A percentile compares a stretch with the other conserved stretches of the same genome.
These are phyloP conservation scores for Solanum peruvianum DNA, from an alignment of 257 asterid species.

Conservation along the genomic window DNA sequence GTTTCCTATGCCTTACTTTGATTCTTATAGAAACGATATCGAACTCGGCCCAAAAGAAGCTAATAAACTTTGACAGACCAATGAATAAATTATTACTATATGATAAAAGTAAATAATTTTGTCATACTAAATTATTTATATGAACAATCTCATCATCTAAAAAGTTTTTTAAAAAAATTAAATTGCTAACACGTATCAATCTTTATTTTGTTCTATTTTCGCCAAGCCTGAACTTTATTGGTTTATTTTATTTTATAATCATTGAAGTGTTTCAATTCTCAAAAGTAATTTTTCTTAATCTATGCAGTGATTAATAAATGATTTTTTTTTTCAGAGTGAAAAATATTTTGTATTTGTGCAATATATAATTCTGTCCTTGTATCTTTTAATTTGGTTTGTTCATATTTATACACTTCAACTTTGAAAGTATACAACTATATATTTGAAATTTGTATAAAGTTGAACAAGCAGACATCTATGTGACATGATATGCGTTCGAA, in stretches of 20 bases:
- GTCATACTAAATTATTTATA: neutral
- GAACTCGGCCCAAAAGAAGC: neutral
- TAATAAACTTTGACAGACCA: neutral
- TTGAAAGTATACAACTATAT: too few relatives aligned
- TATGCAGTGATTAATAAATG: neutral
- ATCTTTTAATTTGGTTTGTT: too few relatives aligned
- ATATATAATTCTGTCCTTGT: too few relatives aligned
- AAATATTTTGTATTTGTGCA: too few relatives aligned
- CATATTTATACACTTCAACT: rapidly evolving
- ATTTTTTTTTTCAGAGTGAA: neutral
- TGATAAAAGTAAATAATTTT: neutral
- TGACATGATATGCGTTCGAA: too few relatives aligned
- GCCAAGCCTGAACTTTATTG: neutral
- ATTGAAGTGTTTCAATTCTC: neutral
- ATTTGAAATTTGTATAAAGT: too few relatives aligned
- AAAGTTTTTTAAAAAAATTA: neutral
- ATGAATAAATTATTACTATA: neutral
- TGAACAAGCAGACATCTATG: too few relatives aligned
- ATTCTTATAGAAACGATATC: neutral
- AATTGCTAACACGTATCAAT: neutral
- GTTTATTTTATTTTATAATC: neutral
- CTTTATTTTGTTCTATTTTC: neutral
- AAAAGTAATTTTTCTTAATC: neutral
- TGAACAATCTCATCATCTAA: neutral
- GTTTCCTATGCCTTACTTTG: neutral